phyloP scores from a whole-genome alignment of 2,329 filamentous ascomycete species.

The Paecilomyces dactylethromorphus region DNA sequence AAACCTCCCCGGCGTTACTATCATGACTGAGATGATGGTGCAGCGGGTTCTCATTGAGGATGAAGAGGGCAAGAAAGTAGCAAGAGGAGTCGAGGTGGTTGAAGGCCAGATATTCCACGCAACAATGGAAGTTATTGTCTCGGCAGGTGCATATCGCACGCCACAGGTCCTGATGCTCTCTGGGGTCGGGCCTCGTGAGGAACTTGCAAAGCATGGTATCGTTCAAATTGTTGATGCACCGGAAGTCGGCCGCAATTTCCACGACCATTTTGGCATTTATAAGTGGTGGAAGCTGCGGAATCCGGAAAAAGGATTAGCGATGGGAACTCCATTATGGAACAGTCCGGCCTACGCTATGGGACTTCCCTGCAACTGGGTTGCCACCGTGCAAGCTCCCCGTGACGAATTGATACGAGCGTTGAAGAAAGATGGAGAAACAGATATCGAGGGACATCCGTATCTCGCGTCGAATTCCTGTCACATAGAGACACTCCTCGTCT shows the following conservation, averaged over 20 bases:
- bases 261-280: constrained; percentile 19
- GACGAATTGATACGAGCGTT: constrained; percentile 25
- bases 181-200: constrained; percentile 23
- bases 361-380: constrained; percentile 32
- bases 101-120: constrained; percentile 15
- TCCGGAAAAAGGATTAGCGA: constrained; percentile 28
- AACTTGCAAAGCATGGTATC: constrained; percentile 27
- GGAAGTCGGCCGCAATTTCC: constrained; percentile 18
- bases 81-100: constrained; percentile 18
- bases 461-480: constrained; percentile 1
- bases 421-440: constrained; percentile 24
- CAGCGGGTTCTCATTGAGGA: constrained; percentile 14
- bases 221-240: constrained; percentile 11
- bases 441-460: constrained; percentile 6
- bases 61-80: constrained; percentile 8
- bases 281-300: constrained; percentile 25
- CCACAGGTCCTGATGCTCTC: constrained; percentile 30
- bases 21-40: constrained; percentile 16
- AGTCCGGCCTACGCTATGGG: constrained; percentile 32
- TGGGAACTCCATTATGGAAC: constrained; percentile 28
- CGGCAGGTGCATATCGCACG: constrained; percentile 23
- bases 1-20: background rate
- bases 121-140: constrained; percentile 25
- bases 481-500: constrained; percentile 18
- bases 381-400: constrained; percentile 18